These are phyloP conservation scores for Boletus huronensis DNA, from an alignment of 768 basidiomycete species.

Conservation along the genomic window DNA sequence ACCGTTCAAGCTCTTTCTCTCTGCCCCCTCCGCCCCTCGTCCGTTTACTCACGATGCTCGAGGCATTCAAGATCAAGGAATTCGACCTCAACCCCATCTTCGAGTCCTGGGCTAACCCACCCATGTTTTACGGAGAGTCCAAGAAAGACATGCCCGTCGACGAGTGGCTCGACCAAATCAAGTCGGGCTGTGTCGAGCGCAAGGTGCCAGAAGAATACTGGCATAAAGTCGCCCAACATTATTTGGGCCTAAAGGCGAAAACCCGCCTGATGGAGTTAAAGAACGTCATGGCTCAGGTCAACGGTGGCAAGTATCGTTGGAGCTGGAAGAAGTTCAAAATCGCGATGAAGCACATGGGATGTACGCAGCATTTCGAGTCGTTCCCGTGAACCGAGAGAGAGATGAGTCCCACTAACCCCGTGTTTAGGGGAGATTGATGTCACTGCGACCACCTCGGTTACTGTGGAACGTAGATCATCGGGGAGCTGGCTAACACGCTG, in stretches of 20 bases:
- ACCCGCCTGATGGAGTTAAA: slow-evolving; percentile 65
- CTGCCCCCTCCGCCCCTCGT: neutral
- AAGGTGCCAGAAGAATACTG: slow-evolving; percentile 78
- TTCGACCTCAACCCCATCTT: slow-evolving; percentile 70
- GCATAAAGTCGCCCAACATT: slow-evolving; percentile 79
- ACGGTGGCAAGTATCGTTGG: slow-evolving; percentile 78
- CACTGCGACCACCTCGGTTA: slow-evolving; percentile 56
- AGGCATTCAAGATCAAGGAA: slow-evolving; percentile 76
- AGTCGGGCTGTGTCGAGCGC: slow-evolving; percentile 64
- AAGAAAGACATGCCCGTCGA: slow-evolving; percentile 69
- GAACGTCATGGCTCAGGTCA: slow-evolving; percentile 66
- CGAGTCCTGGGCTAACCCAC: slow-evolving; percentile 62
- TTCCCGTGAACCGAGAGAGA: neutral
- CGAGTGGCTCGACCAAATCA: slow-evolving; percentile 71
- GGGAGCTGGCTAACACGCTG: slow-evolving; percentile 51
- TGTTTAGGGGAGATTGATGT: slow-evolving; percentile 64
- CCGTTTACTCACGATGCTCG: slow-evolving; percentile 43
- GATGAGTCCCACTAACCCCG: neutral
- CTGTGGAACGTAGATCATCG: slow-evolving; percentile 47
- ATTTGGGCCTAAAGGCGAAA: slow-evolving; percentile 68
- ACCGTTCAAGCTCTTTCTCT: slow-evolving; percentile 8
- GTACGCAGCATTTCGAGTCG: slow-evolving; percentile 41
- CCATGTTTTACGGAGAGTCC: slow-evolving; percentile 62
- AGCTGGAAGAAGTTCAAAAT: slow-evolving; percentile 80
- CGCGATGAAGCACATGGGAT: slow-evolving; percentile 79